A percentile compares a stretch with the other conserved stretches of the same genome.
Conservation (phyloP, 1,139 yeast genomes). For the Suhomyces chickasaworum region DNA sequence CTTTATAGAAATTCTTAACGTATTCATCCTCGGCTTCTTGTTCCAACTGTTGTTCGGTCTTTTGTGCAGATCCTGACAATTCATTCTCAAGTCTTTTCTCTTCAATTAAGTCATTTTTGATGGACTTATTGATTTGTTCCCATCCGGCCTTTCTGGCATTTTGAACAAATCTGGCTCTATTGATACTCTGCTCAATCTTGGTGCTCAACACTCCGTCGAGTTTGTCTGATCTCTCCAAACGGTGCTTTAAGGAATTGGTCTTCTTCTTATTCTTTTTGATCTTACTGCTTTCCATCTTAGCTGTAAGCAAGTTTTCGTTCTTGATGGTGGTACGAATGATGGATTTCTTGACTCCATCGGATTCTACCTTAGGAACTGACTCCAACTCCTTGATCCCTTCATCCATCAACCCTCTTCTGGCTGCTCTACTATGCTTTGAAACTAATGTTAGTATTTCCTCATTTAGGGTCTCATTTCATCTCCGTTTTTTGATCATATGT, state of each 20-base stretch:
- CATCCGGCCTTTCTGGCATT: constrained; percentile 68
- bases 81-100: constrained; percentile 12
- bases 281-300: constrained; percentile 52
- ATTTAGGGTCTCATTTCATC: too few species aligned
- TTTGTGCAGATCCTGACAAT: constrained; percentile 12
- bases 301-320: constrained; percentile 61
- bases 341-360: constrained; percentile 60
- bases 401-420: constrained; percentile 59
- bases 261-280: constrained; percentile 39
- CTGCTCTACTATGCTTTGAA: constrained; percentile 75
- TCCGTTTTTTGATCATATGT: too few species aligned
- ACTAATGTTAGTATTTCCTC: constrained; percentile 39
- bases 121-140: constrained; percentile 62
- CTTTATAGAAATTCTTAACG: constrained; percentile 36
- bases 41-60: constrained; percentile 27
- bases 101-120: constrained; percentile 24
- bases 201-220: constrained; percentile 58
- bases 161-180: constrained; percentile 63
- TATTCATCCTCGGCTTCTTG: constrained; percentile 37
- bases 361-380: constrained; percentile 57
- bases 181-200: constrained; percentile 65
- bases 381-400: constrained; percentile 47
- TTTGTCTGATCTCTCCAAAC: constrained; percentile 51
- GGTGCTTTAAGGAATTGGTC: constrained; percentile 38
- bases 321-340: constrained; percentile 69